Evolutionary conservation across 2,329 filamentous ascomycete species (phyloP).

Genomic region (Xylaria sp.): DNA sequence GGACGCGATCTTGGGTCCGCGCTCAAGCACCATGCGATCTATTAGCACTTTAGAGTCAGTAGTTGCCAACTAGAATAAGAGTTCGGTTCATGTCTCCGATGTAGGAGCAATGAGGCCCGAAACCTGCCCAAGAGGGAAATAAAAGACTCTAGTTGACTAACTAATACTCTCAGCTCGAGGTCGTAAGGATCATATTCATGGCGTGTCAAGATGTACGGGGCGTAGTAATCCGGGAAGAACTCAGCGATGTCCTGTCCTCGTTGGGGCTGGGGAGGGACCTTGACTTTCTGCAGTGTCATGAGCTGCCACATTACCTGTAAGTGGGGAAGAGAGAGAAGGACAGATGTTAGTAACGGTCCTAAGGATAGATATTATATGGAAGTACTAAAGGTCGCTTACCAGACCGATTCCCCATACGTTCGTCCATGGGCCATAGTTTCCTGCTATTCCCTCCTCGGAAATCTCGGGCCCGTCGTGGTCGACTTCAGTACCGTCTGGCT

Average conservation of each 20-base stretch:
- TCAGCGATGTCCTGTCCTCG: background rate
- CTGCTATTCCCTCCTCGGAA: constrained; percentile 27
- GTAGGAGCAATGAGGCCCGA: too few species aligned
- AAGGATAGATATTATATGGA: too few species aligned
- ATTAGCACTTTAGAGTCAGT: too few species aligned
- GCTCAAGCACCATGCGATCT: constrained; percentile 32
- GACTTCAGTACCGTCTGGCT: background rate
- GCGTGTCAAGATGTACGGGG: constrained; percentile 9
- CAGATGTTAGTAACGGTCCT: too few species aligned
- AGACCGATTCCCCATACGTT: constrained; percentile 34
- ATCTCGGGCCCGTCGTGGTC: constrained; percentile 23
- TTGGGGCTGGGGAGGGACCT: constrained; percentile 13
- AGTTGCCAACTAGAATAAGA: too few species aligned
- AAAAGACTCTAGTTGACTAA: too few species aligned
- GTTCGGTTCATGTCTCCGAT: too few species aligned
- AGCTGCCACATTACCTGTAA: constrained; percentile 35
- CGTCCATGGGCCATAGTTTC: constrained; percentile 29
- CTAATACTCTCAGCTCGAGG: too few species aligned
- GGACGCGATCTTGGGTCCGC: constrained; percentile 26
- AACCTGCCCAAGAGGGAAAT: too few species aligned
- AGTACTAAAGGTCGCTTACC: too few species aligned
- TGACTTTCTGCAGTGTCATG: constrained; percentile 21
- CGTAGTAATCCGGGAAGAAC: constrained; percentile 14
- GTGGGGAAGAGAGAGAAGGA: background rate
- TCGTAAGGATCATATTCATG: constrained; percentile 13